Evolutionary conservation across 2,329 filamentous ascomycete genomes (phyloP).

Genomic region (Pezicula radicicola): DNA sequence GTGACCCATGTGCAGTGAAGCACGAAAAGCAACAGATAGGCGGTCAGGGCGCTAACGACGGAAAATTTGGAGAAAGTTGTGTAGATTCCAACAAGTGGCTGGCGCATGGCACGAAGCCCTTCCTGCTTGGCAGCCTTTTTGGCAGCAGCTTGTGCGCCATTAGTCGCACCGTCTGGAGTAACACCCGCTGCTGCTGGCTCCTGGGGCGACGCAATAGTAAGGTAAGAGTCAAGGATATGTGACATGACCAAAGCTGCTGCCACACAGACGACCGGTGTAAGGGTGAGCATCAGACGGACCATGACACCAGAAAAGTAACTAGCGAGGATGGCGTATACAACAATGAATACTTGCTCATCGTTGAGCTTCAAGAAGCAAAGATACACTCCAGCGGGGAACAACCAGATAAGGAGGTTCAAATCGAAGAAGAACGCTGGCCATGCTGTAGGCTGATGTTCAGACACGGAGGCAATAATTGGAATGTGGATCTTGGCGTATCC

Average conservation of each 20-base stretch:
- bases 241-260: conserved; percentile 87
- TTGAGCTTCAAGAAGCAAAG: conserved; percentile 92
- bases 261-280: conserved; percentile 95
- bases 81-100: conserved; percentile 81
- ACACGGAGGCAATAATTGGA: conserved; percentile 98
- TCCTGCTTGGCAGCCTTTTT: conserved; percentile 53
- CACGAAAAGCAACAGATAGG: conserved; percentile 91
- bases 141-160: conserved; percentile 37
- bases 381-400: conserved; percentile 97
- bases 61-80: conserved; percentile 73
- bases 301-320: conserved; percentile 99
- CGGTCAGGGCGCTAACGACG: conserved; percentile 68
- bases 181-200: conserved; percentile 40
- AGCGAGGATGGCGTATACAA: conserved; percentile 94
- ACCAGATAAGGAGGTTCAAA: conserved; percentile 96
- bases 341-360: conserved; percentile 96
- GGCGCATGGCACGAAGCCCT: conserved; percentile 66
- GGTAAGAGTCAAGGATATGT: conserved; percentile 82
- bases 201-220: conserved; percentile 63
- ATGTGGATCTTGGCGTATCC: conserved; percentile 99
- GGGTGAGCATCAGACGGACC: conserved; percentile 96
- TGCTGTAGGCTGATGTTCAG: conserved; percentile 96
- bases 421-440: conserved; percentile 99
- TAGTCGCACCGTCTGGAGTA: conserved; percentile 32
- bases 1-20: conserved; percentile 99